These are phyloP conservation scores for Naegleria gruberi DNA, from an alignment of 208 protist genomes.

Conservation along the genomic window DNA sequence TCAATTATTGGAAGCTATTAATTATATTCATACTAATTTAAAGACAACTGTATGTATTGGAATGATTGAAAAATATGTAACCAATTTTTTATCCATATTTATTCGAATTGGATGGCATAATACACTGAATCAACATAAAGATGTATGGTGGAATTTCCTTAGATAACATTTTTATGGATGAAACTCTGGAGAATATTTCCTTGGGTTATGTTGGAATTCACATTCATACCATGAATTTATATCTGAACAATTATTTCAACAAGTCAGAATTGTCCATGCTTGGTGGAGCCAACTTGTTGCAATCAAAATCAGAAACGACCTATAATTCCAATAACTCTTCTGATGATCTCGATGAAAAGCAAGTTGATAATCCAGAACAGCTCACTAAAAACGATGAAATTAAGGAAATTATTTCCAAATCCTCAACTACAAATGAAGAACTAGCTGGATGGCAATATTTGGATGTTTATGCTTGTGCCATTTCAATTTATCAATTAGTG, in stretches of 20 bases:
- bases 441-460: background rate
- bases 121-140: no score
- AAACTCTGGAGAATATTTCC: background rate
- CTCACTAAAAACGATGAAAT: no score
- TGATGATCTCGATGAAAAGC: background rate
- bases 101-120: no score
- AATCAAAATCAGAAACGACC: no score
- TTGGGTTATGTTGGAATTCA: background rate
- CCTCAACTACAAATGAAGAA: background rate
- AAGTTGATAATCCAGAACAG: background rate
- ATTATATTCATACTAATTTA: background rate
- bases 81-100: no score
- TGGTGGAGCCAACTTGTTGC: background rate
- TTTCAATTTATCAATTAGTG: background rate
- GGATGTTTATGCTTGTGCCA: background rate
- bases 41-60: background rate
- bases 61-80: no score
- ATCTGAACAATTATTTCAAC: background rate
- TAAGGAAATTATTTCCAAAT: background rate
- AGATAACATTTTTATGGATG: background rate
- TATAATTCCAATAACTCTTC: background rate
- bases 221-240: background rate
- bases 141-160: background rate
- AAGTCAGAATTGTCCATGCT: background rate
- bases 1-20: background rate